These are phyloP conservation scores for Hypoxylon sp. DNA, from an alignment of 2,329 filamentous ascomycete species.

Conservation along the genomic window DNA sequence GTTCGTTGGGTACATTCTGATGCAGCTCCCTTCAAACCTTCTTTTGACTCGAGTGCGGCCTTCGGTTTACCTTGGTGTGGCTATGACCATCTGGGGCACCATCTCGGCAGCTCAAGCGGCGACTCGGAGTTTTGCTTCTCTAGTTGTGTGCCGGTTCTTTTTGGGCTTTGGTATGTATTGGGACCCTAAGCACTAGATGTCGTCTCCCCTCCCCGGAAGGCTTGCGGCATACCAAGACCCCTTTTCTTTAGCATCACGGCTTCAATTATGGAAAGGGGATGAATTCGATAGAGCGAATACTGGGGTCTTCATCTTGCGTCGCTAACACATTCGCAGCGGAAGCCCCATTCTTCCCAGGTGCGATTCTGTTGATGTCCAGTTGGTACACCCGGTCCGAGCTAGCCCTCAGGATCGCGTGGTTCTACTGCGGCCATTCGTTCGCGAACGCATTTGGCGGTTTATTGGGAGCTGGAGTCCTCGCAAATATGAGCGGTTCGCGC, in stretches of 20 bases:
- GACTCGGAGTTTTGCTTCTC: constrained; percentile 58
- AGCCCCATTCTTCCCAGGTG: constrained; percentile 67
- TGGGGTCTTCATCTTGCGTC: not conserved
- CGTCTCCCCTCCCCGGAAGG: not conserved
- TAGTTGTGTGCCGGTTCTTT: constrained; percentile 65
- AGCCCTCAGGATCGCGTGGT: constrained; percentile 62
- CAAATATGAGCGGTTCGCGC: constrained; percentile 57
- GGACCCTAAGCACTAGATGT: not conserved
- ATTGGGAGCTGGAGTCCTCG: constrained; percentile 65
- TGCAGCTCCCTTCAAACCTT: constrained; percentile 74
- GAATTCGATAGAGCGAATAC: not conserved
- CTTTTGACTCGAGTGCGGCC: constrained; percentile 68
- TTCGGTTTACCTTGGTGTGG: constrained; percentile 66
- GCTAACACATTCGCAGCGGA: constrained; percentile 54
- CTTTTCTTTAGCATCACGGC: not conserved
- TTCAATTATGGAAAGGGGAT: not conserved
- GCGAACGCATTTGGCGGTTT: constrained; percentile 68
- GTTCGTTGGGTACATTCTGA: constrained; percentile 72
- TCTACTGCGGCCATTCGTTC: constrained; percentile 63
- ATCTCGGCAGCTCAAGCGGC: constrained; percentile 64
- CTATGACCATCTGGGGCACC: constrained; percentile 58
- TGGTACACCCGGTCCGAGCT: constrained; percentile 63
- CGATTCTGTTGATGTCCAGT: constrained; percentile 62
- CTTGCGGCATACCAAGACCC: not conserved
- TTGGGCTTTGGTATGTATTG: constrained; percentile 56